Evolutionary conservation across 371 early-diverging fungal species (phyloP), one percentile per base, ranked within the genome.

Genomic region (Thermomucor indicae-seudaticae): DNA sequence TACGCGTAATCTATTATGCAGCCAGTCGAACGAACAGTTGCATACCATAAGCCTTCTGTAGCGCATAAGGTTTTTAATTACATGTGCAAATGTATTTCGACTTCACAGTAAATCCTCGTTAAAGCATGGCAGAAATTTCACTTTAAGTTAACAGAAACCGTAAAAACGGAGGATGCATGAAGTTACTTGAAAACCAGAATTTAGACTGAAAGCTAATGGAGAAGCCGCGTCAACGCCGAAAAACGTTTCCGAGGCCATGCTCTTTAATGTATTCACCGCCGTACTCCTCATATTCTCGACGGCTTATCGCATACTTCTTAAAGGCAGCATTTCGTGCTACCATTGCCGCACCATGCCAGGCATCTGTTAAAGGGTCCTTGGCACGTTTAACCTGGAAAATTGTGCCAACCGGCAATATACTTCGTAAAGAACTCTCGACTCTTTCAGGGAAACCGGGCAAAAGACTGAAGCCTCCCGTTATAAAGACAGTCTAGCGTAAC

Each of bases 191-290:
- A n/a, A n/a, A n/a, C n/a, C n/a, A n/a, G n/a, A n/a, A n/a, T n/a
- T n/a, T n/a, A n/a, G n/a, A n/a, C n/a, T n/a, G n/a, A n/a, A n/a
- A n/a, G n/a, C n/a, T n/a, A n/a, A n/a, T n/a, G n/a, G n/a, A n/a
- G n/a, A n/a, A n/a, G n/a, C n/a, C n/a, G n/a, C n/a, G n/a, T n/a
- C n/a, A n/a, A n/a, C n/a, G 5, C 37, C 44, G 47, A 48, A 57
- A 57, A n/a, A 75, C 52, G 53, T 90, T 90, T 23, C 91, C 86
- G 20, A 88, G 69, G 0, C 81, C 77, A 65, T 92, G 91, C 51
- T 91, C 93, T 39, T 85, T 83, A 44, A 91, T 68, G 55, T 94
- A 94, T 41, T 89, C 84, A 35, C 85, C 83, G 14, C 95, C 95
- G 46, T 67, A 75, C 61, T 94, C 95, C 34, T 89, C 78, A 60